Evolutionary conservation across 2,329 filamentous ascomycete species (phyloP), one percentile per base, ranked within the genome.

Genomic region (Diaporthe ilicicola): DNA sequence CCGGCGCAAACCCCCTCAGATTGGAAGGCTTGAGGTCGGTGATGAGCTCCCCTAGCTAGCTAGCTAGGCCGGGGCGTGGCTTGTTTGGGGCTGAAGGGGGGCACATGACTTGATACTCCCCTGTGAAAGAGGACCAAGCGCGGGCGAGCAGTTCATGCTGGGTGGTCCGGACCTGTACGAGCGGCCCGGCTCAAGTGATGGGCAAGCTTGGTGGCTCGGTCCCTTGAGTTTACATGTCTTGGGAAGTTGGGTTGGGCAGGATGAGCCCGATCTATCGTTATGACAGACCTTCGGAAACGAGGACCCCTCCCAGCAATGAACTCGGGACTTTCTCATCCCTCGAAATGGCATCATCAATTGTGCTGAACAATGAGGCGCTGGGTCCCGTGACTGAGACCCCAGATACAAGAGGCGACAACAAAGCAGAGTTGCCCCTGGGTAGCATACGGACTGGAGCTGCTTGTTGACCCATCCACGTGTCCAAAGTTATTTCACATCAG

Each of bases 121-220:
- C 13, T 22, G 42, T 48, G 19, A 34, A 34, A 22, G 27, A 15
- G 59, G 59, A 62, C 59, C 59, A 62, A 62, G 59, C 59, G 59
- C 27, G 34, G 42, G n/a, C 8, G 4, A 64, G 42, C 59, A 34
- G 59, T 17, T 48, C 29, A 44, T 22, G 27, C 27, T 15, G 42
- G 42, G 29, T 62, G 42, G 39, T 24, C 19, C 27, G 27, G 42
- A 19, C 56, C 6, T 42, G 55, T 24, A 44, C 15, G 24, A 24
- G 22, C 55, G 37, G 54, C 13, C 15, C 55, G 13, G 7, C 9
- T 34, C 22, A 12, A 59, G 34, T 27, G 37, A 59, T 15, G 24
- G 55, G 12, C 22, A 7, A 9, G n/a, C n/a, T 22, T 17, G 37
- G 27, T 15, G 13, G 13, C 19, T 61, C 15, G 37, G 54, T 7